Evolutionary conservation across 192 early-diverging fungal species (phyloP), one percentile per base, ranked within the genome.

Genomic region (Helicostylum pulchrum): DNA sequence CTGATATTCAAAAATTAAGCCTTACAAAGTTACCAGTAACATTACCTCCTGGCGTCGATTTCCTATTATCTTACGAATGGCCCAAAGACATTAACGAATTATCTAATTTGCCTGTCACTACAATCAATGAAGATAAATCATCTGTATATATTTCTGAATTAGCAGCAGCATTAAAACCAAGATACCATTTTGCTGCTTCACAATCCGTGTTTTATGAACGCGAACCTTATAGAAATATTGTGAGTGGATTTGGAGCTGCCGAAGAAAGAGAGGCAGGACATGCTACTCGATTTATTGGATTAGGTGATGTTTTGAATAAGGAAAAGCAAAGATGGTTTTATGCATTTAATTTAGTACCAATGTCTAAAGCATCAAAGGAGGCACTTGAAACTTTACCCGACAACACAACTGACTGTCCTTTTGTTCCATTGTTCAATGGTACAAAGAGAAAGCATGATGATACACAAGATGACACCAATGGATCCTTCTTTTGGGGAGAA

Each of bases 241-340:
- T 64, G 48, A 60, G 63, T 53, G 78, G 58, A 56, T 67, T 73
- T 64, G 66, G 48, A 17, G 46, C 34, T 0, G 15, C 34, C 2
- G 58, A 68, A 7, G 62, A 68, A 31, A 17, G 77, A 70, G 48
- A 75, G 43, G 66, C 76, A 8, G 73, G 68, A 30, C 83, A 86
- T 75, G 83, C 83, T 44, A 93, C 95, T 6, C 80, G 95, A 30
- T 95, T 97, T 66, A 83, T 97, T 65, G 90, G 90, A 4, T 68
- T 97, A 20, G 91, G 64, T 0, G 57, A 84, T 6, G 90, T 88
- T 45, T 83, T 82, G 30, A 84, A 81, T 49, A 66, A 79, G 14
- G 72, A 78, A 26, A 94, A 93, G 75, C 84, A 88, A 62, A 66
- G 85, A 58, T 97, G 95, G 95, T 93, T 93, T 67, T 97, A 95